phyloP scores from a whole-genome alignment of 1,284 basidiomycete species.

The Coriolopsis trogii region DNA sequence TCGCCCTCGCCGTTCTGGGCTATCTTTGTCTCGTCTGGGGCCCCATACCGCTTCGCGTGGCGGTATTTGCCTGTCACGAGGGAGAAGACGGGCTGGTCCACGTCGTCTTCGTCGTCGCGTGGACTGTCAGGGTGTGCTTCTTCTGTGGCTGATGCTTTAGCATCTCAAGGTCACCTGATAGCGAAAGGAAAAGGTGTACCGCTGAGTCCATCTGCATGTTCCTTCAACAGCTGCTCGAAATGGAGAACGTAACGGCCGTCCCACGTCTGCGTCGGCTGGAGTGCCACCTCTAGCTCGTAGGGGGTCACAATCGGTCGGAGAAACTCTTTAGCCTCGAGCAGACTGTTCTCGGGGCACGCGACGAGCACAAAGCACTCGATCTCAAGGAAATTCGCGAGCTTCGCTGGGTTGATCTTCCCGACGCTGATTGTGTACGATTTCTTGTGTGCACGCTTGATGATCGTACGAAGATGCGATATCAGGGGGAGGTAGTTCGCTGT shows the following conservation, averaged over 20 bases:
- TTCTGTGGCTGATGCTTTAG: background rate
- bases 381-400: slow-evolving; percentile 95
- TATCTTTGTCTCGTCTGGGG: slow-evolving; percentile 7
- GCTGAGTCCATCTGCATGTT: slow-evolving; percentile 24
- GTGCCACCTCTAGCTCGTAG: slow-evolving; percentile 87
- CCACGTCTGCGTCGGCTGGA: slow-evolving; percentile 74
- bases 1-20: slow-evolving; percentile 7
- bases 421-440: slow-evolving; percentile 96
- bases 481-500: slow-evolving; percentile 83
- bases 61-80: slow-evolving; percentile 88
- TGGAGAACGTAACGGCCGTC: slow-evolving; percentile 83
- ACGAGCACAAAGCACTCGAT: slow-evolving; percentile 96
- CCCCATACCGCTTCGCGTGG: slow-evolving; percentile 70
- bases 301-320: slow-evolving; percentile 92
- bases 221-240: slow-evolving; percentile 71
- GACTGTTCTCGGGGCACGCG: slow-evolving; percentile 92
- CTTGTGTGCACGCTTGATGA: slow-evolving; percentile 70
- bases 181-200: slow-evolving; percentile 1
- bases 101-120: slow-evolving; percentile 39
- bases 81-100: slow-evolving; percentile 82
- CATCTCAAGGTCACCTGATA: background rate
- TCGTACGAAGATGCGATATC: slow-evolving; percentile 72
- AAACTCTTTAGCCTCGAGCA: slow-evolving; percentile 91
- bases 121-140: slow-evolving; percentile 24
- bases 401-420: slow-evolving; percentile 94